phyloP scores from a whole-genome alignment of 805 yeast species.

The Lipomyces sp. region DNA sequence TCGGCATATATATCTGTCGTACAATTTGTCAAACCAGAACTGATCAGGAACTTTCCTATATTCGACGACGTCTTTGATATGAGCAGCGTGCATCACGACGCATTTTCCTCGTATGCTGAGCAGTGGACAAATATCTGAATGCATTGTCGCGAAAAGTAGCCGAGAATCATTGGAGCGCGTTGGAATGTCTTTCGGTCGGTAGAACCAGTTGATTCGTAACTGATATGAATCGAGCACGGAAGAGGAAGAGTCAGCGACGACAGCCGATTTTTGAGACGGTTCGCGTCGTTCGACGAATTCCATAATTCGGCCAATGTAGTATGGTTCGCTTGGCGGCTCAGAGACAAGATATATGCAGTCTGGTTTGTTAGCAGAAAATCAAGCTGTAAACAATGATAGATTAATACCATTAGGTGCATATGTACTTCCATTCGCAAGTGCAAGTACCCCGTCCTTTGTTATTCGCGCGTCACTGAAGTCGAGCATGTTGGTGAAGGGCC shows the following conservation, averaged over 20 bases:
- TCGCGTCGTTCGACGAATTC: constrained; percentile 59
- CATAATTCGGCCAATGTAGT: constrained; percentile 81
- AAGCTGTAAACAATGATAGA: constrained; percentile 3
- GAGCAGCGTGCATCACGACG: constrained; percentile 68
- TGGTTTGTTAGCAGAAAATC: not conserved
- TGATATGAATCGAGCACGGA: constrained; percentile 59
- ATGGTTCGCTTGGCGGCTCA: constrained; percentile 95
- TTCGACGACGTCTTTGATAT: constrained; percentile 61
- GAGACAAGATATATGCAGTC: constrained; percentile 82
- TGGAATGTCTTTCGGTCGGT: constrained; percentile 83
- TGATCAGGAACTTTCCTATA: constrained; percentile 65
- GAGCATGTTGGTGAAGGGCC: constrained; percentile 42
- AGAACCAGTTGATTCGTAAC: constrained; percentile 87
- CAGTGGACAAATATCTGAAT: constrained; percentile 80
- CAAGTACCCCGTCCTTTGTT: constrained; percentile 42
- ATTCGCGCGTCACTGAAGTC: constrained; percentile 51
- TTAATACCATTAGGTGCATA: constrained; percentile 42
- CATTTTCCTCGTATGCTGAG: constrained; percentile 76
- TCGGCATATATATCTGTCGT: constrained; percentile 81
- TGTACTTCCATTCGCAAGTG: constrained; percentile 40
- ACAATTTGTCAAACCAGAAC: constrained; percentile 84
- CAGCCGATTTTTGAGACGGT: constrained; percentile 13
- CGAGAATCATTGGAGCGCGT: constrained; percentile 72
- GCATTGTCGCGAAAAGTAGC: constrained; percentile 79
- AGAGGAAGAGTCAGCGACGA: constrained; percentile 15